Conservation (phyloP, 805 yeast genomes). For the Sugiyamaella boreocaroliniensis region DNA sequence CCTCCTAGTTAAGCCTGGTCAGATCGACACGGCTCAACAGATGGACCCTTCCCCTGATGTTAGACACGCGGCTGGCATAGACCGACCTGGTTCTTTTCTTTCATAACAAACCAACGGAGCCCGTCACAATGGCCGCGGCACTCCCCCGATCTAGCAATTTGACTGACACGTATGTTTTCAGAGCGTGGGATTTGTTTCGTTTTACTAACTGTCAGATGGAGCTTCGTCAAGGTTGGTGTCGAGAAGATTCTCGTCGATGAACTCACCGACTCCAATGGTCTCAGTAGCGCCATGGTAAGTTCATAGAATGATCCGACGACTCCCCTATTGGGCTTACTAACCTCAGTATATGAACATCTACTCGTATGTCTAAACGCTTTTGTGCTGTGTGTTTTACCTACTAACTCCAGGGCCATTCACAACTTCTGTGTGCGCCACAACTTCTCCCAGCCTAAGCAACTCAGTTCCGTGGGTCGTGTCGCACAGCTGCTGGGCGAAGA, state of each 20-base stretch:
- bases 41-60: no score
- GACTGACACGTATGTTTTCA: constrained; percentile 24
- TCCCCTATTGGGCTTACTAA: not conserved
- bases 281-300: constrained; percentile 30
- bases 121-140: not conserved
- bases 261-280: constrained; percentile 27
- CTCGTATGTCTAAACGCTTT: constrained; percentile 29
- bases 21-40: no score
- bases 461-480: constrained; percentile 14
- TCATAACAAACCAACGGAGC: not conserved
- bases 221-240: constrained; percentile 35
- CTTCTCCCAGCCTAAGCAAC: not conserved
- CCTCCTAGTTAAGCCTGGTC: not conserved
- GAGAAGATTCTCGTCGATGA: constrained; percentile 34
- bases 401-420: constrained; percentile 73
- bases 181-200: not conserved
- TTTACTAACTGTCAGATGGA: constrained; percentile 28
- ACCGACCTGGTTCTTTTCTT: not conserved
- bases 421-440: constrained; percentile 64
- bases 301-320: not conserved
- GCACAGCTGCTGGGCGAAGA: constrained; percentile 78
- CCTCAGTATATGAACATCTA: constrained; percentile 26
- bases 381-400: no score
- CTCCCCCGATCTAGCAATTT: constrained; percentile 11
- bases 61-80: not conserved